Percentiles rank a stretch among this genome's conserved stretches.
These are phyloP conservation scores for Brettanomyces sp. DNA, from an alignment of 805 yeast genomes.

Conservation along the genomic window DNA sequence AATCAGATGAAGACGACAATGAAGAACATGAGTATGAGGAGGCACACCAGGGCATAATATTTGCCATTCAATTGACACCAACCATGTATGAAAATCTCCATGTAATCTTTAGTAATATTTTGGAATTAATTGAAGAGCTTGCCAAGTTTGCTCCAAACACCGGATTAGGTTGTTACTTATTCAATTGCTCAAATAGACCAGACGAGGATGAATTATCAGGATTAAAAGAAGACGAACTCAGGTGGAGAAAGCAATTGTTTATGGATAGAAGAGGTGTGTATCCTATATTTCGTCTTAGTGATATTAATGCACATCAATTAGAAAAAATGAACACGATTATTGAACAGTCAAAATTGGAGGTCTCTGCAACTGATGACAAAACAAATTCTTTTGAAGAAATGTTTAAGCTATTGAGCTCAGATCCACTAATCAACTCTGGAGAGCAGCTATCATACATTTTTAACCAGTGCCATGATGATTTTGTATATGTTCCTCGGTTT, in stretches of 20 bases:
- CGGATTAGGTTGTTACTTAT: conserved; percentile 65
- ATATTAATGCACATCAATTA: conserved; percentile 49
- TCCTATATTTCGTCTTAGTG: conserved; percentile 42
- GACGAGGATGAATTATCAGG: background rate
- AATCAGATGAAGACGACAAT: background rate
- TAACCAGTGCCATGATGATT: conserved; percentile 45
- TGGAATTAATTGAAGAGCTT: conserved; percentile 55
- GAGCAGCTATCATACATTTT: conserved; percentile 36
- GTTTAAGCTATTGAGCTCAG: conserved; percentile 19
- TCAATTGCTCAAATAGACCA: conserved; percentile 31
- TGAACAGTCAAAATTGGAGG: conserved; percentile 27
- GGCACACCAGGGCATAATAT: conserved; percentile 53
- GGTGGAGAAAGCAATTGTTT: conserved; percentile 2
- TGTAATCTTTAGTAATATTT: conserved; percentile 42
- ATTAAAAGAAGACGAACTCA: background rate
- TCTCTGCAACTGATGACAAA: conserved; percentile 7
- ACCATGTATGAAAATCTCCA: conserved; percentile 32
- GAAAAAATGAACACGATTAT: conserved; percentile 43
- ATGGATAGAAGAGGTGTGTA: conserved; percentile 32
- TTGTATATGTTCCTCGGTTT: conserved; percentile 29
- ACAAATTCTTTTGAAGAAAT: conserved; percentile 12
- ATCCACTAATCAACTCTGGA: conserved; percentile 17
- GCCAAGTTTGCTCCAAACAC: conserved; percentile 58
- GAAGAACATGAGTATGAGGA: conserved; percentile 30
- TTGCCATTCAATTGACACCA: conserved; percentile 52